Conservation (phyloP, 371 early-diverging fungal genomes). For the Scutellospora calospora region DNA sequence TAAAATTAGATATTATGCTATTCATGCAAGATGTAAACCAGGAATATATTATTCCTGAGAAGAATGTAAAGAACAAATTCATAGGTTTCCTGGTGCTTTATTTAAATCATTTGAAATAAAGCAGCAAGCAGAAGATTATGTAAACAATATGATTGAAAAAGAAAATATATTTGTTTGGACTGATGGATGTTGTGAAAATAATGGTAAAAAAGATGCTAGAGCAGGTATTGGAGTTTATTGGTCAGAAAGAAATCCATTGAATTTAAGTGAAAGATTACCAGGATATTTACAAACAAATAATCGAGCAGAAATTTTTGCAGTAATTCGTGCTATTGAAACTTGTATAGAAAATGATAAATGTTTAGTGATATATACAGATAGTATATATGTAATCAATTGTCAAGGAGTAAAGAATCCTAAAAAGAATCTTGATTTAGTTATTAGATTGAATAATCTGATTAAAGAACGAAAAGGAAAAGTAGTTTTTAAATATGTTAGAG, state of each 20-base stretch:
- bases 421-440: conserved; percentile 55
- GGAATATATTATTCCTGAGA: too few species aligned
- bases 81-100: too few species aligned
- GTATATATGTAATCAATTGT: conserved; percentile 66
- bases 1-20: too few species aligned
- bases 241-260: conserved; percentile 73
- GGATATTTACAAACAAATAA: conserved; percentile 17
- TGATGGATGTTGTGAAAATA: conserved; percentile 78
- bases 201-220: conserved; percentile 66
- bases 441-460: conserved; percentile 56
- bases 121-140: too few species aligned
- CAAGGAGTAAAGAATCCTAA: too few species aligned
- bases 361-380: conserved; percentile 75
- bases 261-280: conserved; percentile 70
- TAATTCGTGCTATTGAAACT: conserved; percentile 45
- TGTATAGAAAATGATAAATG: conserved; percentile 45
- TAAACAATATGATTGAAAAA: too few species aligned
- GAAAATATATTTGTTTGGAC: conserved; percentile 63
- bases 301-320: too few species aligned
- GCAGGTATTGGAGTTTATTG: conserved; percentile 90
- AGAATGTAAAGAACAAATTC: too few species aligned
- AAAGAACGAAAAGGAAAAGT: conserved; percentile 46
- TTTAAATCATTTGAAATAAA: too few species aligned
- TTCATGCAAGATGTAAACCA: too few species aligned
- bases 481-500: not conserved